Conservation (phyloP, 1,284 basidiomycete species). For the Anthracocystis walkeri region DNA sequence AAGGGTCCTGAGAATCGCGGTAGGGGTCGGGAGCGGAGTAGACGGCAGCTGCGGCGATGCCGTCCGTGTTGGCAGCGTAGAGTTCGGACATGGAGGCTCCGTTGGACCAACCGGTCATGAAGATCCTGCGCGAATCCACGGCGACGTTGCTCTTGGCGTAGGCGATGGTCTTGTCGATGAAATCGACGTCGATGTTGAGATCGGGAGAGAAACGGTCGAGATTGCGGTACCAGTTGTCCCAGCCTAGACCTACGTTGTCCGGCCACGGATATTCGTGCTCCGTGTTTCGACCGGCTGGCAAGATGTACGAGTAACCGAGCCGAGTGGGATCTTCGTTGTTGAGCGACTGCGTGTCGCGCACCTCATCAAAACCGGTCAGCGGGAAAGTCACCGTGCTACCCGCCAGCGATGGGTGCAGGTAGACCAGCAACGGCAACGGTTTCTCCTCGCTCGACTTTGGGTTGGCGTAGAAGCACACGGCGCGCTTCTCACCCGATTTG, state of each 20-base stretch:
- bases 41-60: slow-evolving; percentile 34
- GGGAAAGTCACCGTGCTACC: slow-evolving; percentile 14
- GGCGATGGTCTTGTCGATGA: slow-evolving; percentile 30
- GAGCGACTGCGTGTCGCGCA: slow-evolving; percentile 28
- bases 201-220: slow-evolving; percentile 29
- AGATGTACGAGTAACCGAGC: slow-evolving; percentile 34
- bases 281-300: slow-evolving; percentile 33
- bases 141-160: slow-evolving; percentile 21
- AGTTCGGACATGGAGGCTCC: slow-evolving; percentile 22
- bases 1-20: slow-evolving; percentile 39
- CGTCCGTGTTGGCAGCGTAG: slow-evolving; percentile 32
- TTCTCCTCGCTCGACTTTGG: slow-evolving; percentile 28
- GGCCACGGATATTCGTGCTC: slow-evolving; percentile 31
- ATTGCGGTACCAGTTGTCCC: slow-evolving; percentile 49
- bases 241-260: slow-evolving; percentile 25
- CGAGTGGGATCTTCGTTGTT: slow-evolving; percentile 21
- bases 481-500: slow-evolving; percentile 14
- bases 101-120: slow-evolving; percentile 29
- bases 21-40: slow-evolving; percentile 44
- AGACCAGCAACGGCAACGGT: slow-evolving; percentile 31
- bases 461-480: slow-evolving; percentile 35
- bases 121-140: slow-evolving; percentile 27
- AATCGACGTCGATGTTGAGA: slow-evolving; percentile 36
- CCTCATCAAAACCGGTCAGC: slow-evolving; percentile 20
- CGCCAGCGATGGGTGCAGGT: slow-evolving; percentile 25